Percentiles rank a stretch among this genome's conserved stretches.
These are phyloP conservation scores for Solanum boliviense DNA, from an alignment of 257 asterid genomes.

Conservation along the genomic window DNA sequence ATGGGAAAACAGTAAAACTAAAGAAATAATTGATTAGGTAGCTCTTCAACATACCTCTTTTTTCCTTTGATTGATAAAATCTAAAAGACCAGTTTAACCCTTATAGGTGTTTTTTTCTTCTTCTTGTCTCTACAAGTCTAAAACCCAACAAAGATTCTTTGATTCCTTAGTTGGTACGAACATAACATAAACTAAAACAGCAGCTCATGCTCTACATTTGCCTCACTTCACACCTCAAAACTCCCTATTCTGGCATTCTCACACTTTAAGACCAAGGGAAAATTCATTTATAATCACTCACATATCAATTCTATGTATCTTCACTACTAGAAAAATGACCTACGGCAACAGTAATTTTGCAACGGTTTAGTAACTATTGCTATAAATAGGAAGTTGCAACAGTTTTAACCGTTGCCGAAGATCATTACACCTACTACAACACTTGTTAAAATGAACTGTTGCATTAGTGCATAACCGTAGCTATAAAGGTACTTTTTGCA, in stretches of 20 bases:
- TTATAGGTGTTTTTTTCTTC: neutral
- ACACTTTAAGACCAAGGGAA: conserved; percentile 5
- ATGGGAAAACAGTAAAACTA: neutral
- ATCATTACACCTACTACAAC: no score
- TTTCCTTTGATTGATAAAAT: neutral
- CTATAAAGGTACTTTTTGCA: no score
- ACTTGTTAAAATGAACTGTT: no score
- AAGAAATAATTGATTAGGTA: neutral
- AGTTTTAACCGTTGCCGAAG: no score
- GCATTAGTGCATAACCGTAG: no score
- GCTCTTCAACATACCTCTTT: neutral
- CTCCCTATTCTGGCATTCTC: neutral
- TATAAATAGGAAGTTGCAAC: no score
- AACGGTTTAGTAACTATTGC: no score
- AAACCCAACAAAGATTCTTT: conserved; percentile 22
- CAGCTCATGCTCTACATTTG: conserved; percentile 10
- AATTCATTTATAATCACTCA: neutral
- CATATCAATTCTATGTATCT: neutral
- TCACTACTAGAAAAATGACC: no score
- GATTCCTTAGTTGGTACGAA: conserved; percentile 23
- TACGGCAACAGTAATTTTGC: no score
- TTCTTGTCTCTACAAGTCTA: neutral
- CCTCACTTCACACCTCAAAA: neutral
- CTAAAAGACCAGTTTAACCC: neutral
- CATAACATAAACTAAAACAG: conserved; percentile 5